Evolutionary conservation across 257 asterid species (phyloP), one percentile per base, ranked within the genome.

Genomic region (Asclepias syriaca): DNA sequence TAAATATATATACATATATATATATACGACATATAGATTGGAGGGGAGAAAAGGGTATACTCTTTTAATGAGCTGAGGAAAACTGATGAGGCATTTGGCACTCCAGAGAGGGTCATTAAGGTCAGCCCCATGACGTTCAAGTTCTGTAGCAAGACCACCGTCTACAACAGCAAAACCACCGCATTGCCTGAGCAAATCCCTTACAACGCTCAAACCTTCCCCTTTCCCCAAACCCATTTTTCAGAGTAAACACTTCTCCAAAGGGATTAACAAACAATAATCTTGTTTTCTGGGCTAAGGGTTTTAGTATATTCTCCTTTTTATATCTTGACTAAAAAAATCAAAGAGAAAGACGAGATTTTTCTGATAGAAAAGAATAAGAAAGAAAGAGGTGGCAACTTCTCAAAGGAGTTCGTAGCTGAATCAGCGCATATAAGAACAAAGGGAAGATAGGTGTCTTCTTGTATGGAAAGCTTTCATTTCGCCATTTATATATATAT

Each of bases 111-210:
- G 91, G 67, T 90, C 96, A 18, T 85, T 81, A 51, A 90, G 89
- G 73, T 88, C 78, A 22, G 96, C 93, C 16, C 95, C 93, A 50
- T 85, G 92, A 6, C 92, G 80, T 51, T 90, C 85, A 48, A 88
- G 91, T 84, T 90, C 93, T 74, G 96, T 90, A 72, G 95, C 96
- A n/a, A 90, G 91, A 46, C 96, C 96, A 54, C 96, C 96, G 85
- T 90, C 96, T 16, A 90, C 71, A 40, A 85, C 86, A 56, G 90
- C 95, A 76, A 65, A 70, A 75, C 96, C 95, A 37, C 91, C 96
- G 79, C 93, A 90, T 76, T 78, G 84, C 66, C 84, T 74, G 85
- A 88, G 86, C 85, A 90, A 84, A 77, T 65, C 83, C 6, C 75
- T 29, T 73, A 88, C 72, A 65, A 80, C 61, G 29, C 49, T 32